These are phyloP conservation scores for Lumnitzera littorea DNA, from an alignment of 345 rosid species.

Conservation along the genomic window DNA sequence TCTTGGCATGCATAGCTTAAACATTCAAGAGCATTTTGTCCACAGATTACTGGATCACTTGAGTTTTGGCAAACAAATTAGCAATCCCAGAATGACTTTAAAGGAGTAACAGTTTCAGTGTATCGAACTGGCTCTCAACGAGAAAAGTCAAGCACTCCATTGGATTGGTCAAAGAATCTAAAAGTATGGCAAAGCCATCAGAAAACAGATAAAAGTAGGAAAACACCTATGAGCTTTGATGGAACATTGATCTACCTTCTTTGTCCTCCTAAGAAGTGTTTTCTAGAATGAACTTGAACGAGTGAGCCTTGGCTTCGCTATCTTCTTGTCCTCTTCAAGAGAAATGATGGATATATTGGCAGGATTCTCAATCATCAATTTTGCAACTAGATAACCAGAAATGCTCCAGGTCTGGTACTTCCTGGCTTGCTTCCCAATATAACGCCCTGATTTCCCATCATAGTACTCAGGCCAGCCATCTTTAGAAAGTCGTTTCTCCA, in stretches of 20 bases:
- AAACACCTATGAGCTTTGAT: too few relatives aligned
- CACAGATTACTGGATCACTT: too few relatives aligned
- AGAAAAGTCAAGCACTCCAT: too few relatives aligned
- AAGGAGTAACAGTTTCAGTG: too few relatives aligned
- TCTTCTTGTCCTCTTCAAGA: slow-evolving; percentile 42
- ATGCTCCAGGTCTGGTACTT: slow-evolving; percentile 51
- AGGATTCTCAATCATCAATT: slow-evolving; percentile 40
- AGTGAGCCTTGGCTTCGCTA: slow-evolving; percentile 25
- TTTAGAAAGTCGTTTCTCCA: slow-evolving; percentile 31
- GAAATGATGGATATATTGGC: slow-evolving; percentile 29
- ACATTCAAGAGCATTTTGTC: too few relatives aligned
- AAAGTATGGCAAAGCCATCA: background rate
- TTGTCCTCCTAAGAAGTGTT: background rate
- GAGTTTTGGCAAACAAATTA: too few relatives aligned
- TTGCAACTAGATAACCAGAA: slow-evolving; percentile 38
- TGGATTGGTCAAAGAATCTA: too few relatives aligned
- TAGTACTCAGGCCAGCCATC: slow-evolving; percentile 58
- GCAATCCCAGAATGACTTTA: too few relatives aligned
- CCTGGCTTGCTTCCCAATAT: slow-evolving; percentile 48
- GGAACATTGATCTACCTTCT: too few relatives aligned
- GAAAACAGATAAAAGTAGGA: too few relatives aligned
- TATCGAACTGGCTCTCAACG: too few relatives aligned
- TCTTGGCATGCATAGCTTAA: too few relatives aligned
- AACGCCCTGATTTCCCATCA: slow-evolving; percentile 41
- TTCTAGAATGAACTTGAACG: slow-evolving; percentile 23